Evolutionary conservation across 2,329 filamentous ascomycete genomes (phyloP).

Genomic region (Alternaria sp.): DNA sequence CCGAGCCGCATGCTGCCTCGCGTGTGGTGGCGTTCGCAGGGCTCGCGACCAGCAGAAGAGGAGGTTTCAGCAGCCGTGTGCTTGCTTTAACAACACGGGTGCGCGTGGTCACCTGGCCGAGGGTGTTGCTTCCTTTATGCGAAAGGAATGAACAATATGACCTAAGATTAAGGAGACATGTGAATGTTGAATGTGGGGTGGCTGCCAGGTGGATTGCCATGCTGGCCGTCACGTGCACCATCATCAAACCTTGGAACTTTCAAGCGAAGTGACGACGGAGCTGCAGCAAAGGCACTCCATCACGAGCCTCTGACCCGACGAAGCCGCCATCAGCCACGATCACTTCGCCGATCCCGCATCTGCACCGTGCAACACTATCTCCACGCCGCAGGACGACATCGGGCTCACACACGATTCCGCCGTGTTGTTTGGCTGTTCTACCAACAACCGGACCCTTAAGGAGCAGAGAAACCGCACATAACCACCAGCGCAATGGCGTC

Average conservation of each 20-base stretch:
- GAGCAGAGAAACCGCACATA: conserved; percentile 23
- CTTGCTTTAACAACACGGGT: conserved; percentile 5
- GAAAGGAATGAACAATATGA: conserved; percentile 9
- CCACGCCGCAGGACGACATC: conserved; percentile 9
- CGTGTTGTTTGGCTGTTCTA: conserved; percentile 34
- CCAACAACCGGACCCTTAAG: conserved; percentile 27
- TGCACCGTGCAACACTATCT: conserved; percentile 10
- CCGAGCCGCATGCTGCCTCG: conserved; percentile 13
- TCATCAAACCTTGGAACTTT: conserved; percentile 23
- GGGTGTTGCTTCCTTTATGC: conserved; percentile 33
- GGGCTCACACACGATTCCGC: conserved; percentile 7
- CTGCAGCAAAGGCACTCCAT: conserved; percentile 25
- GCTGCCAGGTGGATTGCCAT: conserved; percentile 2
- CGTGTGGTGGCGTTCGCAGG: conserved; percentile 1
- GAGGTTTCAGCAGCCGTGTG: neutral
- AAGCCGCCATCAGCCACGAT: conserved; percentile 16
- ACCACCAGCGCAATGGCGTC: conserved; percentile 72
- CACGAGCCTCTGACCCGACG: conserved; percentile 30
- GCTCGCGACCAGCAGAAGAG: neutral
- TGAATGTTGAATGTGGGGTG: conserved; percentile 16
- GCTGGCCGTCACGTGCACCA: conserved; percentile 17
- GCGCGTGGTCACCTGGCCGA: conserved; percentile 7
- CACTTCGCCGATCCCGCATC: conserved; percentile 8
- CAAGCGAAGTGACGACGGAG: conserved; percentile 36
- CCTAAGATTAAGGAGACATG: conserved; percentile 33